Evolutionary conservation across 2,329 filamentous ascomycete species (phyloP), one percentile per base, ranked within the genome.

Genomic region (Sporothrix phasma): DNA sequence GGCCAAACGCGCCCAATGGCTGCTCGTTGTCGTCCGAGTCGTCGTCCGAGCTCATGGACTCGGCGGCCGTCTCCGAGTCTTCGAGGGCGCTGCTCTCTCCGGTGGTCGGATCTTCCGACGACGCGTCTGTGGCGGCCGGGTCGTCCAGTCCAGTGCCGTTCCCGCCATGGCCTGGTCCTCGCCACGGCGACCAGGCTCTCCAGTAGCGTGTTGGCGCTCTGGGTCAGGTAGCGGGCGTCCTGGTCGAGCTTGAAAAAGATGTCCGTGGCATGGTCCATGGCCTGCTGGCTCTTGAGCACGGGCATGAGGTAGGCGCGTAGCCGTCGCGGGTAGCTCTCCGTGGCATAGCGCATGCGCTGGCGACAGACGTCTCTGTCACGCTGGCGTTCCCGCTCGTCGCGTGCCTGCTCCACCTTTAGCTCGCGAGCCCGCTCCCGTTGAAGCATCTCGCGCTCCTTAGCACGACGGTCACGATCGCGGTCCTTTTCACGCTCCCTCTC

Each of bases 241-340:
- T 66, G 56, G 54, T 67, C 67, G 2, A 69, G 66, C 65, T 66
- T 67, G 41, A 65, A 10, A 29, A 69, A 68, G 15, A 68, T 51
- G 24, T 67, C 68, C 5, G 51, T 61, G 19, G 65, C 64, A 7
- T 65, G 58, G 62, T 69, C 67, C 61, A 69, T 64, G 47, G 65
- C 68, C 53, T 49, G 41, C 39, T 58, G 34, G 64, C 54, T 68
- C 31, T 67, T 51, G n/a, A 69, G 56, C 13, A 69, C 58, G 8
- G 68, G 67, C 51, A 43, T 8, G 34, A 69, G 65, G 31, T 67
- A 69, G 37, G 31, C 26, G 1, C 39, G 65, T 19, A 69, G 67
- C 6, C 67, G 66, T 22, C 62, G 56, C 29, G 68, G 65, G 39
- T 66, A 69, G 24, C 22, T n/a, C 8, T 63, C 39, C 7, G 46